A percentile compares a stretch with the other conserved stretches of the same genome.
Conservation (phyloP, 139 green algal species). For the Picochlorum costavermella region DNA sequence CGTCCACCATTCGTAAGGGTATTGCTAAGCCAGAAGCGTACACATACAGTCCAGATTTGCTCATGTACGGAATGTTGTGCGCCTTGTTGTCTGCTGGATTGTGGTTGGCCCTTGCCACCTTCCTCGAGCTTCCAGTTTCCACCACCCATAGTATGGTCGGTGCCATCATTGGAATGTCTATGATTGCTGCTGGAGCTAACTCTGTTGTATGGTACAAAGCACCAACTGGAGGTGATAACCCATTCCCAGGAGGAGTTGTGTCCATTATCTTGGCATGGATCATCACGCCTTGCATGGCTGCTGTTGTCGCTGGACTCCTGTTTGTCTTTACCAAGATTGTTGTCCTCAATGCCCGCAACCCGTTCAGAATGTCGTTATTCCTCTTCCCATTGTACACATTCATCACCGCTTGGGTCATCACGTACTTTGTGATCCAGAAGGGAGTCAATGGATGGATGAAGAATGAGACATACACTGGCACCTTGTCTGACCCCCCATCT, state of each 20-base stretch:
- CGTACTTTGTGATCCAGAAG: slow-evolving; percentile 59
- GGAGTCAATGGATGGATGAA: slow-evolving; percentile 25
- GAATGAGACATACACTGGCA: slow-evolving; percentile 10
- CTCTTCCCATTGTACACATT: slow-evolving; percentile 22
- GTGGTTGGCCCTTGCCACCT: slow-evolving; percentile 46
- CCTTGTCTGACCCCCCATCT: slow-evolving; percentile 1
- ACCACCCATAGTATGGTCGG: slow-evolving; percentile 38
- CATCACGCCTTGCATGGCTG: slow-evolving; percentile 33
- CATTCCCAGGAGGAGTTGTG: slow-evolving; percentile 32
- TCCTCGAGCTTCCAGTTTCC: slow-evolving; percentile 40
- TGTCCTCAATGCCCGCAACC: neutral
- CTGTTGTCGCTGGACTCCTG: slow-evolving; percentile 9
- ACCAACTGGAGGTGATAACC: slow-evolving; percentile 15
- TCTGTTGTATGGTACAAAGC: slow-evolving; percentile 11
- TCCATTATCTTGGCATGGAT: slow-evolving; percentile 52
- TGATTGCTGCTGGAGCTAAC: slow-evolving; percentile 10
- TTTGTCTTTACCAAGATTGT: slow-evolving; percentile 21
- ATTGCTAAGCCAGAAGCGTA: slow-evolving; percentile 34
- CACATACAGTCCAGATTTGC: slow-evolving; percentile 30
- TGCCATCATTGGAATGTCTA: slow-evolving; percentile 26
- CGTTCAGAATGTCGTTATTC: slow-evolving; percentile 1
- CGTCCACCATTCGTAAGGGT: slow-evolving; percentile 34
- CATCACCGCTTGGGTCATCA: slow-evolving; percentile 41
- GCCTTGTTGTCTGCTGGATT: slow-evolving; percentile 37
- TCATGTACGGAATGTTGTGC: slow-evolving; percentile 62